Base-by-base conservation (phyloP, 2,329 filamentous ascomycete genomes). In the Cladosporium oxysporum region DNA sequence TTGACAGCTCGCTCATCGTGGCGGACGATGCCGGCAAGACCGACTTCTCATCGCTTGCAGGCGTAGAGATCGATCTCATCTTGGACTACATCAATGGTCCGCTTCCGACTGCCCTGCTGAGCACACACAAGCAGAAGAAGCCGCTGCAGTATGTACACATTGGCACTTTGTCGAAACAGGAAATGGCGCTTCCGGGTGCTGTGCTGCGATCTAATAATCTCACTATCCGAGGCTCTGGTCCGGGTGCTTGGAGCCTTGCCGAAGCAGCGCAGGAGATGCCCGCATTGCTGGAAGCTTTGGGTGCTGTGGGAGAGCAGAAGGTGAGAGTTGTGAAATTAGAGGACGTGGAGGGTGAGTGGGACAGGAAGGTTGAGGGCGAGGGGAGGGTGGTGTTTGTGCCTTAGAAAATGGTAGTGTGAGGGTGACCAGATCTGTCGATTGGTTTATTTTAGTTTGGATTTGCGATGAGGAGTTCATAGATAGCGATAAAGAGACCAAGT, bases 61-160 rank as follows among this genome's bases (percentile, higher is more conserved):
- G 61, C 11, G 76, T 82, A 0, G 80, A 77, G 1, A 81, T 82
- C 35, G 84, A 88, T 67, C 78, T 87, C 2, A 79, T 88, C 3
- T 75, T 88, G 1, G 85, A 88, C 70, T 88, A 87, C 70, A 75
- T 88, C 8, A 87, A 84, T 73, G 85, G 85, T 0, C 76, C 79
- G 0, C 77, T 81, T 18, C 74, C 80, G 0, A 69, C 77, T 12
- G 78, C 79, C 5, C 73, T 83, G 11, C 75, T 87, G 8, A 70
- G 73, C 5, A 78, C 78, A 3, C 71, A 85, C 21, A 77, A 74
- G 41, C 76, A 78, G 1, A 73, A 72, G 33, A 78, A 76, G n/a
- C 78, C 82, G 0, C 77, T 85, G 28, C 83, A 85, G 66, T 86
- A 83, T 71, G 80, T 87, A 12, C 81, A 83, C 61, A 83, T 87